phyloP scores from a whole-genome alignment of 306 rosid species.

The Hippophae gyantsensis region DNA sequence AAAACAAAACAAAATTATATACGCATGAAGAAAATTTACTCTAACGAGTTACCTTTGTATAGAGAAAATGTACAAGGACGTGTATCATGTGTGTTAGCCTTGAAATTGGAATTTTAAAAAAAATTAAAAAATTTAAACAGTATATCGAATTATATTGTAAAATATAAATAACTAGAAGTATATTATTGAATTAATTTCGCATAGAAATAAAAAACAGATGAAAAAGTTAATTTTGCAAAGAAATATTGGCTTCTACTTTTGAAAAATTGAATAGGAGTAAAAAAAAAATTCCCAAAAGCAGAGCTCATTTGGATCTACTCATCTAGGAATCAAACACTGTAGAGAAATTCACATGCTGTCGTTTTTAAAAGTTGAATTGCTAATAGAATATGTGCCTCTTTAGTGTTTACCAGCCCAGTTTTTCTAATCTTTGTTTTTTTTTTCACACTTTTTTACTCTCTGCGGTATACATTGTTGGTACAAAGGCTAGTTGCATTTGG shows the following conservation, averaged over 20 bases:
- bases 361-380: constrained; percentile 45
- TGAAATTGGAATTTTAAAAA: too few species aligned
- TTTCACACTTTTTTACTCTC: constrained; percentile 18
- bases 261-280: too few species aligned
- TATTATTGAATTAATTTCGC: too few species aligned
- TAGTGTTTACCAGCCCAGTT: constrained; percentile 5
- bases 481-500: constrained; percentile 23
- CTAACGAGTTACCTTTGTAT: too few species aligned
- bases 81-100: too few species aligned
- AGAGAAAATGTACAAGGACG: too few species aligned
- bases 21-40: too few species aligned
- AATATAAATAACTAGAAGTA: too few species aligned
- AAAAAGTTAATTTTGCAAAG: neutral
- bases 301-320: constrained; percentile 38
- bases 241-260: constrained; percentile 16
- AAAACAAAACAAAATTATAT: too few species aligned
- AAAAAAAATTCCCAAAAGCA: constrained; percentile 27
- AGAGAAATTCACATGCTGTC: constrained; percentile 63
- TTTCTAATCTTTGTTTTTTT: constrained; percentile 21
- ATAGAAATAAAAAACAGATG: neutral
- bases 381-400: constrained; percentile 51
- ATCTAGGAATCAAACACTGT: constrained; percentile 39
- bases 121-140: too few species aligned
- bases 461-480: constrained; percentile 23
- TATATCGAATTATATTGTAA: too few species aligned